phyloP scores from a whole-genome alignment of 257 asterid genomes.

The Mitragyna speciosa region DNA sequence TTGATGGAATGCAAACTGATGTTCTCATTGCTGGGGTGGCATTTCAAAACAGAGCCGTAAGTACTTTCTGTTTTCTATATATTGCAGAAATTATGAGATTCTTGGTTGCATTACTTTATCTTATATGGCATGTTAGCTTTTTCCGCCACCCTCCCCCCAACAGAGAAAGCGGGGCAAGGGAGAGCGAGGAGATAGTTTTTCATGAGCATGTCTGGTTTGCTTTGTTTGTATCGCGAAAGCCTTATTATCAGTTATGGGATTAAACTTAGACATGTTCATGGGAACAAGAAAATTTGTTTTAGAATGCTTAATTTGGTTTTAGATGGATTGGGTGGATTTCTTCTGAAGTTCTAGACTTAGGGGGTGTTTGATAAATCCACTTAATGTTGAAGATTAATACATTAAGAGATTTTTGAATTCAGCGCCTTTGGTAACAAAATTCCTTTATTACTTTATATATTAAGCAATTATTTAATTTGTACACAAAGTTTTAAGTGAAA shows the following conservation, averaged over 20 bases:
- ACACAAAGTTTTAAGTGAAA: too few relatives aligned
- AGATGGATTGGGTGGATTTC: too few relatives aligned
- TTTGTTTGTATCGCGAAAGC: background rate
- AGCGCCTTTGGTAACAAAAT: too few relatives aligned
- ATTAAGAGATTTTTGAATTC: too few relatives aligned
- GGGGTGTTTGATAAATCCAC: too few relatives aligned
- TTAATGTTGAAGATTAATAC: too few relatives aligned
- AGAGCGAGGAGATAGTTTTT: too few relatives aligned
- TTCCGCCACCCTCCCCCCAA: background rate
- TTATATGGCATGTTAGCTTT: background rate
- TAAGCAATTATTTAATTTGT: too few relatives aligned
- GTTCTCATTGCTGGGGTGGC: constrained; percentile 59
- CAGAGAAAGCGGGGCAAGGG: too few relatives aligned
- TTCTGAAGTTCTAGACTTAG: too few relatives aligned
- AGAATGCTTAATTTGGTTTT: background rate
- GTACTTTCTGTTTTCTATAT: constrained; percentile 20
- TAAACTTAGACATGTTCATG: background rate
- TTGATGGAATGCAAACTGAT: constrained; percentile 75
- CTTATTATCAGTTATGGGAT: background rate
- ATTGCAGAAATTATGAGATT: background rate
- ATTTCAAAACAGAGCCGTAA: constrained; percentile 89
- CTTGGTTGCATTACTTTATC: background rate
- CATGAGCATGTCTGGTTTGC: background rate
- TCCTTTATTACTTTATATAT: too few relatives aligned
- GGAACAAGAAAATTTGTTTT: too few relatives aligned